These are phyloP conservation scores for Lycium ferocissimum DNA, from an alignment of 257 asterid genomes.

Conservation along the genomic window DNA sequence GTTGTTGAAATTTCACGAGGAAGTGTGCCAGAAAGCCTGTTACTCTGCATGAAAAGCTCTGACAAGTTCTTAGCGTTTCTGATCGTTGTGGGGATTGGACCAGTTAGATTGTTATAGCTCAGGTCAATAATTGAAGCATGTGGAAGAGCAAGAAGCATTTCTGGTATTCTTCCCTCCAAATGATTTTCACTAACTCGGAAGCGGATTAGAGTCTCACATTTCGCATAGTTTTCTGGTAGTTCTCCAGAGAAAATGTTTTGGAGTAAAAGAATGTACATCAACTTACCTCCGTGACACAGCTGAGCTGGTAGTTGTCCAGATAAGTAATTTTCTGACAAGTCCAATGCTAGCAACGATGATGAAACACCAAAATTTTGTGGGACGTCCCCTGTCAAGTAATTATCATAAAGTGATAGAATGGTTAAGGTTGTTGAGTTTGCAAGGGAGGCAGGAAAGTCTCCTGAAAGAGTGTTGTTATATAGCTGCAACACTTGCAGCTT, in stretches of 20 bases:
- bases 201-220: conserved; percentile 71
- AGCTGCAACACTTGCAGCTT: conserved; percentile 63
- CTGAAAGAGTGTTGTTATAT: conserved; percentile 73
- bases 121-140: conserved; percentile 73
- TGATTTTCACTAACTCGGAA: conserved; percentile 70
- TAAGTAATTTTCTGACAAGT: conserved; percentile 74
- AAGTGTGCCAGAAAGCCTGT: conserved; percentile 67
- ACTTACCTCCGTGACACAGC: conserved; percentile 65
- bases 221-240: conserved; percentile 64
- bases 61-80: conserved; percentile 67
- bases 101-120: conserved; percentile 56
- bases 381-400: conserved; percentile 66
- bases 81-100: conserved; percentile 57
- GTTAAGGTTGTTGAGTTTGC: conserved; percentile 65
- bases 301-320: conserved; percentile 70
- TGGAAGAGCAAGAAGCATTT: conserved; percentile 66
- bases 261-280: conserved; percentile 68
- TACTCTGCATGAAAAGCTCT: conserved; percentile 74
- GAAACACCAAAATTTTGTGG: conserved; percentile 68
- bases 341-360: conserved; percentile 61
- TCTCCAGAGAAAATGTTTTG: conserved; percentile 65
- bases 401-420: conserved; percentile 70
- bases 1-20: conserved; percentile 71
- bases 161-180: conserved; percentile 68
- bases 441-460: conserved; percentile 64